Conservation (phyloP, 768 basidiomycete species). For the Boletus subparvulus region DNA sequence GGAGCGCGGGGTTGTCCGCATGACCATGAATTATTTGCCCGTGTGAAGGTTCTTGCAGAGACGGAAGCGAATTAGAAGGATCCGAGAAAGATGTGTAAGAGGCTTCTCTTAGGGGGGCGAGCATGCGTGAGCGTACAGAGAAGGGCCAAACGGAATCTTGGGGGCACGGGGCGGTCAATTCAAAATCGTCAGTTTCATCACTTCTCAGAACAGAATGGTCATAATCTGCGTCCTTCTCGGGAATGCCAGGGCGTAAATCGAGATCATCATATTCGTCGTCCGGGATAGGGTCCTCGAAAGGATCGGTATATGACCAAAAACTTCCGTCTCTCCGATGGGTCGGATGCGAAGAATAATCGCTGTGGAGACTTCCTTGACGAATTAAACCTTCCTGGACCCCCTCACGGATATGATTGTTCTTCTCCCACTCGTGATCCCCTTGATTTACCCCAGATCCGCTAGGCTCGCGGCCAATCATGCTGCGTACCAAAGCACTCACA, state of each 20-base stretch:
- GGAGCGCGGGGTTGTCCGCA: conserved; percentile 24
- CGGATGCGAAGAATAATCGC: conserved; percentile 6
- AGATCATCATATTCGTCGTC: conserved; percentile 20
- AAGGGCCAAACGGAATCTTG: conserved; percentile 13
- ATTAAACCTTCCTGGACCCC: conserved; percentile 21
- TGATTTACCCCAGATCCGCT: conserved; percentile 22
- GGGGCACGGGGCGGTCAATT: conserved; percentile 13
- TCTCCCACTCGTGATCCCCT: conserved; percentile 22
- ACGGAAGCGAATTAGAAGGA: conserved; percentile 26
- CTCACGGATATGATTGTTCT: conserved; percentile 10
- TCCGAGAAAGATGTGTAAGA: conserved; percentile 25
- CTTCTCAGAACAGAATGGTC: conserved; percentile 12
- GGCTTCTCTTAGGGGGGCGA: conserved; percentile 36
- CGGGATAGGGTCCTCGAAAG: conserved; percentile 34
- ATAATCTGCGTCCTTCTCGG: conserved; percentile 23
- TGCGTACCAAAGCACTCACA: conserved; percentile 30
- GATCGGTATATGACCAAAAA: conserved; percentile 46
- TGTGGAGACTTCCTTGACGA: conserved; percentile 16
- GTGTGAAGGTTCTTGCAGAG: conserved; percentile 23
- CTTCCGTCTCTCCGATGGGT: conserved; percentile 14
- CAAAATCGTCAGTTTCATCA: conserved; percentile 11
- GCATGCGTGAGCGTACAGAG: conserved; percentile 25
- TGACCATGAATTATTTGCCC: conserved; percentile 27
- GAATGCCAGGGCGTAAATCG: conserved; percentile 7
- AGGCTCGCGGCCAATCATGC: conserved; percentile 30